Evolutionary conservation across 1,284 basidiomycete species (phyloP).

Genomic region (Puccinia hordei): DNA sequence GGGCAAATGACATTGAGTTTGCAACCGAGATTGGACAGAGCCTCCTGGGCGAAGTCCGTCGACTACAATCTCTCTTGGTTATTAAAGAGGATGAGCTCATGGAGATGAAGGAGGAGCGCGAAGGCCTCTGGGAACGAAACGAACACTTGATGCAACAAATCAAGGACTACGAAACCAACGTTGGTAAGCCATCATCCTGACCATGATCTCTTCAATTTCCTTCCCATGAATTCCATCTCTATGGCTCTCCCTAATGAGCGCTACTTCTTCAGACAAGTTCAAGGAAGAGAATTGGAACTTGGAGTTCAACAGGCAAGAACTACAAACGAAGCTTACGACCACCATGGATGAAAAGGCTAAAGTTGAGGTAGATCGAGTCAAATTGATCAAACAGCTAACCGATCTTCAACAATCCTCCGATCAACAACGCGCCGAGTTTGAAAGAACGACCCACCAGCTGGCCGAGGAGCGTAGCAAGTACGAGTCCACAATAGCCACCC

Average conservation of each 20-base stretch:
- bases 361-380: slow-evolving; percentile 78
- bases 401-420: slow-evolving; percentile 76
- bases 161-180: slow-evolving; percentile 73
- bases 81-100: slow-evolving; percentile 85
- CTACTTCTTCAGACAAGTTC: slow-evolving; percentile 69
- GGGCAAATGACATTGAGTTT: slow-evolving; percentile 70
- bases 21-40: slow-evolving; percentile 93
- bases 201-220: slow-evolving; percentile 46
- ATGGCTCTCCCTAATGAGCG: slow-evolving; percentile 29
- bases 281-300: slow-evolving; percentile 99
- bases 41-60: slow-evolving; percentile 79
- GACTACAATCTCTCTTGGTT: slow-evolving; percentile 79
- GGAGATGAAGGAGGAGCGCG: slow-evolving; percentile 82
- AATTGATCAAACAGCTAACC: slow-evolving; percentile 74
- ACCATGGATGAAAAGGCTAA: slow-evolving; percentile 70
- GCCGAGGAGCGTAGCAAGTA: slow-evolving; percentile 84
- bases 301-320: slow-evolving; percentile 86
- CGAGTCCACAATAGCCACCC: slow-evolving; percentile 84
- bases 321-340: slow-evolving; percentile 72
- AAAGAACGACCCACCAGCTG: slow-evolving; percentile 69
- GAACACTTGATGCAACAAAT: slow-evolving; percentile 72
- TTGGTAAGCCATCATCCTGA: slow-evolving; percentile 64
- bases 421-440: slow-evolving; percentile 80
- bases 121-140: slow-evolving; percentile 70
- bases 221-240: slow-evolving; percentile 1